Conservation (phyloP, 2,329 filamentous ascomycete species). For the Claviceps sp. region DNA sequence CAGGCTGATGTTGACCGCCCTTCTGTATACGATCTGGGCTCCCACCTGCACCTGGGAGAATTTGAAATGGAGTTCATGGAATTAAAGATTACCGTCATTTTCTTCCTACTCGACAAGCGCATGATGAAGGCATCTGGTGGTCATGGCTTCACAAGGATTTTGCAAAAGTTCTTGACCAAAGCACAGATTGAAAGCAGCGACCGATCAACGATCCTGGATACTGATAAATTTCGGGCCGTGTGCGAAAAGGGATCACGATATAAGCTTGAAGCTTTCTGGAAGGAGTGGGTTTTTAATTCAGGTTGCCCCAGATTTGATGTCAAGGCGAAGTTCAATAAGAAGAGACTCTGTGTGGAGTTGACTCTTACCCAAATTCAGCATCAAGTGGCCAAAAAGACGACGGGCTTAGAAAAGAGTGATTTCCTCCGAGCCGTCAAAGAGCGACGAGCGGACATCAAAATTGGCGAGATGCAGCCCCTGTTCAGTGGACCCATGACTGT, state of each 20-base stretch:
- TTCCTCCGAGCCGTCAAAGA: conserved; percentile 84
- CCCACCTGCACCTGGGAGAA: conserved; percentile 62
- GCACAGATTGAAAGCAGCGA: conserved; percentile 53
- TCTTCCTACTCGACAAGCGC: conserved; percentile 87
- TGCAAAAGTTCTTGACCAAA: conserved; percentile 74
- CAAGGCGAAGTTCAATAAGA: conserved; percentile 91
- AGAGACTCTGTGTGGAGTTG: conserved; percentile 88
- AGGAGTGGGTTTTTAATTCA: conserved; percentile 79
- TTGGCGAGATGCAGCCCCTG: conserved; percentile 57
- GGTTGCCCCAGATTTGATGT: conserved; percentile 84
- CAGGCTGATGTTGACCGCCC: conserved; percentile 71
- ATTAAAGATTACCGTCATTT: conserved; percentile 77
- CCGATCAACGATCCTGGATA: conserved; percentile 60
- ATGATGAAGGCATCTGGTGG: conserved; percentile 73
- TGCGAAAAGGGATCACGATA: conserved; percentile 84
- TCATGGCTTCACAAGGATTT: conserved; percentile 72
- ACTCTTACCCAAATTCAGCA: conserved; percentile 65
- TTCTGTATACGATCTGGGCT: conserved; percentile 68
- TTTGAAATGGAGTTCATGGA: conserved; percentile 85
- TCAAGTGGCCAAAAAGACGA: conserved; percentile 25
- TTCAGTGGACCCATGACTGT: conserved; percentile 98
- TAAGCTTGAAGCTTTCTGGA: conserved; percentile 80
- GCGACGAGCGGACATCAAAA: conserved; percentile 53
- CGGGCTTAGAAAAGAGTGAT: conserved; percentile 49
- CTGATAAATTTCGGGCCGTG: conserved; percentile 62